Evolutionary conservation across 2,329 filamentous ascomycete genomes (phyloP).

Genomic region (Grosmannia huntii): DNA sequence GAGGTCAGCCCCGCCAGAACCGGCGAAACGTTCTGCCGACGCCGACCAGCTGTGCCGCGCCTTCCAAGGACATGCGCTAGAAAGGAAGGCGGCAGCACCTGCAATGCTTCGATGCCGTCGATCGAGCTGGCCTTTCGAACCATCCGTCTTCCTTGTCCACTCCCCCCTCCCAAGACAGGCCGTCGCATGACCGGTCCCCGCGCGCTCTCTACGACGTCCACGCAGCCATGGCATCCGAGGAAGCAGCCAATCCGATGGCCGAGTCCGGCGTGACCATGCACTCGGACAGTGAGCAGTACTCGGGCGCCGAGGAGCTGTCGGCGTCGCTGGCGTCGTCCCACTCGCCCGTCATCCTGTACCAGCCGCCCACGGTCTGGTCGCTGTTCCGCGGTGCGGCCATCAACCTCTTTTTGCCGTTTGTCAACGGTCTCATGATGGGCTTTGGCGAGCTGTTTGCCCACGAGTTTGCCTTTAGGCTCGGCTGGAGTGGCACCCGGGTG

Average conservation of each 20-base stretch:
- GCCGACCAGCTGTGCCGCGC: neutral
- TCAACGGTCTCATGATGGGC: slow-evolving; percentile 96
- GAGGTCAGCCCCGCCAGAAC: too few relatives aligned
- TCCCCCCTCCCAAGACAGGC: neutral
- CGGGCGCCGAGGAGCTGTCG: slow-evolving; percentile 48
- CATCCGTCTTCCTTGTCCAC: neutral
- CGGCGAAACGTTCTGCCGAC: slow-evolving; percentile 6
- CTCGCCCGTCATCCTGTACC: slow-evolving; percentile 66
- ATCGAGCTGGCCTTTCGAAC: neutral
- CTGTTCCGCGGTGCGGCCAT: slow-evolving; percentile 81
- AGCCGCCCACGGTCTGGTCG: slow-evolving; percentile 76
- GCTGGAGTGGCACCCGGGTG: slow-evolving; percentile 91
- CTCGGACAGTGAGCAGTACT: slow-evolving; percentile 77
- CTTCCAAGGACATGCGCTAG: neutral
- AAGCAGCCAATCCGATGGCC: slow-evolving; percentile 41
- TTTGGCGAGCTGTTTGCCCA: slow-evolving; percentile 96
- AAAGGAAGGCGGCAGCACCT: slow-evolving; percentile 3
- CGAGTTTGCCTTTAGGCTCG: slow-evolving; percentile 82
- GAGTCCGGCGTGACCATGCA: slow-evolving; percentile 66
- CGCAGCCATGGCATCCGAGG: slow-evolving; percentile 39
- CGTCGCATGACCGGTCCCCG: too few relatives aligned
- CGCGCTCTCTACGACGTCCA: neutral
- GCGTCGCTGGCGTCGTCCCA: slow-evolving; percentile 44
- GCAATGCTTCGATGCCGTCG: neutral
- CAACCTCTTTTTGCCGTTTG: slow-evolving; percentile 87